phyloP scores from a whole-genome alignment of 2,329 filamentous ascomycete species.

The Metarhizium album region DNA sequence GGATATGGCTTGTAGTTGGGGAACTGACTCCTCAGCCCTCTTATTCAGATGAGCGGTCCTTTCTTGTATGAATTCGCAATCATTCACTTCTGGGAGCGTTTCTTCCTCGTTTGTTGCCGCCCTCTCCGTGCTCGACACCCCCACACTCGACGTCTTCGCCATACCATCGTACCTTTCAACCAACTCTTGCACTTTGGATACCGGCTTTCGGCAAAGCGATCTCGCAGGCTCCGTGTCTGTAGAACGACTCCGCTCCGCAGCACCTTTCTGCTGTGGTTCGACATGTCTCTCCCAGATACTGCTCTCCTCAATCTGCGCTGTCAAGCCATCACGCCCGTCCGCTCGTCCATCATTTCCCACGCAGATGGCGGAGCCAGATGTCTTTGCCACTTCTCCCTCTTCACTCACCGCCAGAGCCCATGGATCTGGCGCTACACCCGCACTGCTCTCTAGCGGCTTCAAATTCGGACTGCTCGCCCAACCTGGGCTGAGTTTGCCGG shows the following conservation, averaged over 20 bases:
- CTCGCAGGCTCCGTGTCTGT: conserved; percentile 10
- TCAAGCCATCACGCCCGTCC: not conserved
- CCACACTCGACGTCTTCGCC: conserved; percentile 10
- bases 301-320: not conserved
- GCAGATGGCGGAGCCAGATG: conserved; percentile 21
- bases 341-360: conserved; percentile 12
- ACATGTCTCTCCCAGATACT: not conserved
- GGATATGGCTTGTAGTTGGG: not conserved
- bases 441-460: conserved; percentile 16
- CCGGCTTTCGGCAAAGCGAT: conserved; percentile 14
- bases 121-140: not conserved
- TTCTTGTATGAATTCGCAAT: not conserved
- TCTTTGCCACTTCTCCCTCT: conserved; percentile 11
- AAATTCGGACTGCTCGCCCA: conserved; percentile 24
- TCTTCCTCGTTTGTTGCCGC: not conserved
- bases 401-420: conserved; percentile 12
- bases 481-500: conserved; percentile 14
- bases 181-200: conserved; percentile 38
- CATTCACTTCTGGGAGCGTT: not conserved
- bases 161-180: conserved; percentile 41
- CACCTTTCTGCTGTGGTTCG: not conserved
- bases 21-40: not conserved
- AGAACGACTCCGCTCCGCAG: conserved; percentile 9
- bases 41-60: not conserved
- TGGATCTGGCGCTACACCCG: conserved; percentile 17